Percentiles rank a stretch among this genome's conserved stretches.
phyloP scores from a whole-genome alignment of 192 early-diverging fungal genomes.

The Linderina pennispora region DNA sequence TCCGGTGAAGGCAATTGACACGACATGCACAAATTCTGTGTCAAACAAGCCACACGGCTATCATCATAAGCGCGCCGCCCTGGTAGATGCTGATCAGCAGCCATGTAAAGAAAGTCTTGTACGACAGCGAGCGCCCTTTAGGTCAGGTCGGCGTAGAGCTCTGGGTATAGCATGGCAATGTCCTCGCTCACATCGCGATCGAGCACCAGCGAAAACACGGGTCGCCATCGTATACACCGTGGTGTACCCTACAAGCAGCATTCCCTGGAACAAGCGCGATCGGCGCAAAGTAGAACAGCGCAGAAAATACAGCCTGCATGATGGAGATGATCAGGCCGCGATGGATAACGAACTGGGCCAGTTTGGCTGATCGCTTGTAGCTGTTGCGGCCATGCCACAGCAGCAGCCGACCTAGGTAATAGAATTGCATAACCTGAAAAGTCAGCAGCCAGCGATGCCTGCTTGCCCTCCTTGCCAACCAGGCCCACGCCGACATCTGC shows the following conservation, averaged over 20 bases:
- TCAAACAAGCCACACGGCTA: slow-evolving; percentile 93
- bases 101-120: slow-evolving; percentile 94
- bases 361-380: slow-evolving; percentile 88
- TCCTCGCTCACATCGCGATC: slow-evolving; percentile 87
- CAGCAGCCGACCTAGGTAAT: slow-evolving; percentile 75
- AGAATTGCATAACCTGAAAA: slow-evolving; percentile 89
- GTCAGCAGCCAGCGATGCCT: slow-evolving; percentile 91
- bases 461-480: slow-evolving; percentile 93
- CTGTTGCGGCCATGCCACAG: slow-evolving; percentile 95
- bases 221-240: slow-evolving; percentile 96
- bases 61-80: slow-evolving; percentile 92
- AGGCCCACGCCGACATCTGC: slow-evolving; percentile 97
- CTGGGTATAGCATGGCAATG: slow-evolving; percentile 86
- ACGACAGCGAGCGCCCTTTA: slow-evolving; percentile 91
- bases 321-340: slow-evolving; percentile 95
- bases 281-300: slow-evolving; percentile 95
- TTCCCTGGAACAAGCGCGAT: slow-evolving; percentile 91
- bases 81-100: slow-evolving; percentile 93
- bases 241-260: slow-evolving; percentile 87
- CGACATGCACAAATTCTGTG: slow-evolving; percentile 91
- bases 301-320: slow-evolving; percentile 96
- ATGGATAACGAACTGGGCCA: slow-evolving; percentile 96
- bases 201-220: slow-evolving; percentile 90
- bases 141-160: slow-evolving; percentile 89
- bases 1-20: slow-evolving; percentile 92